Evolutionary conservation across 305 asterid species (phyloP).

Genomic region (Fraxinus latifolia): DNA sequence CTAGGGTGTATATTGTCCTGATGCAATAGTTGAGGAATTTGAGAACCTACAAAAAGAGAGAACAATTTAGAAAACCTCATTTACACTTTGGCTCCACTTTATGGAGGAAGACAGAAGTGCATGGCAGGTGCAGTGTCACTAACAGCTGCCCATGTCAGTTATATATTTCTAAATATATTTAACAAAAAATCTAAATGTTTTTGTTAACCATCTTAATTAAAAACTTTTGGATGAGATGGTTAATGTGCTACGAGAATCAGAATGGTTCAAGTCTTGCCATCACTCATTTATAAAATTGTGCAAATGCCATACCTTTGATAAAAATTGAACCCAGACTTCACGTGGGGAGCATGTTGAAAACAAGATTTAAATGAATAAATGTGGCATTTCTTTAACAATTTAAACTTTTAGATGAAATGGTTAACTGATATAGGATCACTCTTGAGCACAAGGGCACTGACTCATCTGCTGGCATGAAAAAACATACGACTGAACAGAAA

Average conservation of each 20-base stretch:
- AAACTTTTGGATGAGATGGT: background rate
- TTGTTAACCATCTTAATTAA: background rate
- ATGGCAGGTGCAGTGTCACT: background rate
- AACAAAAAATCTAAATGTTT: background rate
- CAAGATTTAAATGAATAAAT: background rate
- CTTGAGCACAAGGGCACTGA: background rate
- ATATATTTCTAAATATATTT: background rate
- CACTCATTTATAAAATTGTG: background rate
- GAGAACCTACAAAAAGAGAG: conserved; percentile 53
- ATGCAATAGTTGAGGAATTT: conserved; percentile 52
- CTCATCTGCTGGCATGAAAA: background rate
- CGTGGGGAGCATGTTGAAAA: background rate
- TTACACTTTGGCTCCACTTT: background rate
- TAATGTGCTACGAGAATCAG: background rate
- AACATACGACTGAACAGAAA: background rate
- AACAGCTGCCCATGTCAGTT: background rate
- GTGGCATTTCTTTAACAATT: background rate
- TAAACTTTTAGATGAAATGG: background rate
- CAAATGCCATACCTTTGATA: background rate
- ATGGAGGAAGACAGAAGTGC: background rate
- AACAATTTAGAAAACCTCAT: conserved; percentile 14
- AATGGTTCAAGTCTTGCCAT: background rate
- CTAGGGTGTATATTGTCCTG: conserved; percentile 44
- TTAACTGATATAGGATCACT: background rate
- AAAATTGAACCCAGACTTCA: background rate